Evolutionary conservation across 2,329 filamentous ascomycete genomes (phyloP).

Genomic region (Aspergillus ochraceoroseus): DNA sequence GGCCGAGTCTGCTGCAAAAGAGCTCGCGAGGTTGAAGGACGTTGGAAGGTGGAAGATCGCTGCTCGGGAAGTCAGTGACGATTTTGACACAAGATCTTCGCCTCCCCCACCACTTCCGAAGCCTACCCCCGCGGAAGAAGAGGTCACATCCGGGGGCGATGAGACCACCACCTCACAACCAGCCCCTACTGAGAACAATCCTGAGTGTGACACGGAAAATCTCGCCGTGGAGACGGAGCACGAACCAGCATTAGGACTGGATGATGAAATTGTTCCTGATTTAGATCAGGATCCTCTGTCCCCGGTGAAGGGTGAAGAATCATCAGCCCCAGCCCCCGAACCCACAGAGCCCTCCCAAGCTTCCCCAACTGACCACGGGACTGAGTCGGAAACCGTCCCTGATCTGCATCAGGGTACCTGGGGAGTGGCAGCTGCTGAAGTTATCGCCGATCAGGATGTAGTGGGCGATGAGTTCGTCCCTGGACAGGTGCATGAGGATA

Average conservation of each 20-base stretch:
- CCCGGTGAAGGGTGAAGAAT: background rate
- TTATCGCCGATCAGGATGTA: conserved; percentile 40
- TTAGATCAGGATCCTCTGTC: background rate
- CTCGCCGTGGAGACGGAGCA: background rate
- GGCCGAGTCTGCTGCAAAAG: conserved; percentile 71
- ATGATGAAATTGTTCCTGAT: background rate
- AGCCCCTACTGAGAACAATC: background rate
- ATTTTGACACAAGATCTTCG: conserved; percentile 65
- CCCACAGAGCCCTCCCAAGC: background rate
- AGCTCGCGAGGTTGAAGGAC: conserved; percentile 75
- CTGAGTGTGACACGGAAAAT: background rate
- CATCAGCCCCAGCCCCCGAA: background rate
- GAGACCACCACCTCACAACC: background rate
- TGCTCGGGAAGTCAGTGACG: conserved; percentile 66
- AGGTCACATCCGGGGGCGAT: conserved; percentile 12
- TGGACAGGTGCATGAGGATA: conserved; percentile 18
- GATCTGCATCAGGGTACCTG: conserved; percentile 37
- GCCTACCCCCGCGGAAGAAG: conserved; percentile 14
- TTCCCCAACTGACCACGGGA: background rate
- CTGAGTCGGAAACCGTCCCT: background rate
- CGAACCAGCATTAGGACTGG: background rate
- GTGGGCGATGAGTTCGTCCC: background rate
- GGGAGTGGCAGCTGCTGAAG: conserved; percentile 52
- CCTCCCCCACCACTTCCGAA: conserved; percentile 32
- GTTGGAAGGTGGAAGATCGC: conserved; percentile 79